Conservation (phyloP, 139 green algal species). For the Nannochloris sp. region DNA sequence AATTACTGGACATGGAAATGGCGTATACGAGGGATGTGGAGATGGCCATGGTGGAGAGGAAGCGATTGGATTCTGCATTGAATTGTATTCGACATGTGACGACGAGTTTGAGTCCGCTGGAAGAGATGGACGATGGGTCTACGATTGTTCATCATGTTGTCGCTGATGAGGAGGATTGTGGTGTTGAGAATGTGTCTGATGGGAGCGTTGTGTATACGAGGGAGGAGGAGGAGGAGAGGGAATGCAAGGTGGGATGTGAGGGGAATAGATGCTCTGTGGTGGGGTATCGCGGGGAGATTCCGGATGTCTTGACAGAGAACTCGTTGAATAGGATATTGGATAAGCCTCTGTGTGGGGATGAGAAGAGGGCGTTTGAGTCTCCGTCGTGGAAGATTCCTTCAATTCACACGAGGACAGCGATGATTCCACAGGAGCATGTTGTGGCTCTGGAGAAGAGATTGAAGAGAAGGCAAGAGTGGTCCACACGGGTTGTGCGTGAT, state of each 20-base stretch:
- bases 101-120: background rate
- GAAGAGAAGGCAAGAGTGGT: too few species aligned
- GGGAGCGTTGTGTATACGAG: too few species aligned
- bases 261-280: background rate
- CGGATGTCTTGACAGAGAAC: constrained; percentile 9
- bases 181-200: too few species aligned
- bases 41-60: constrained; percentile 7
- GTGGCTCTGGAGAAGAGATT: too few species aligned
- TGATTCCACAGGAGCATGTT: background rate
- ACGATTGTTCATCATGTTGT: too few species aligned
- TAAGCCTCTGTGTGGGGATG: background rate
- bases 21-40: constrained; percentile 6
- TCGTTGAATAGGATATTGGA: constrained; percentile 15
- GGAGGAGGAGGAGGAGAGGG: background rate
- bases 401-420: background rate
- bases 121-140: background rate
- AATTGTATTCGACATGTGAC: constrained; percentile 18
- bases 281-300: constrained; percentile 2
- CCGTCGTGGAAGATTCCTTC: background rate
- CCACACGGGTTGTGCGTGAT: background rate
- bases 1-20: background rate
- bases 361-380: background rate
- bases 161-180: too few species aligned
- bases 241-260: background rate
- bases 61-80: constrained; percentile 14